Evolutionary conservation across 176 grass and related monocot genomes (phyloP).

Genomic region (Lolium multiflorum): DNA sequence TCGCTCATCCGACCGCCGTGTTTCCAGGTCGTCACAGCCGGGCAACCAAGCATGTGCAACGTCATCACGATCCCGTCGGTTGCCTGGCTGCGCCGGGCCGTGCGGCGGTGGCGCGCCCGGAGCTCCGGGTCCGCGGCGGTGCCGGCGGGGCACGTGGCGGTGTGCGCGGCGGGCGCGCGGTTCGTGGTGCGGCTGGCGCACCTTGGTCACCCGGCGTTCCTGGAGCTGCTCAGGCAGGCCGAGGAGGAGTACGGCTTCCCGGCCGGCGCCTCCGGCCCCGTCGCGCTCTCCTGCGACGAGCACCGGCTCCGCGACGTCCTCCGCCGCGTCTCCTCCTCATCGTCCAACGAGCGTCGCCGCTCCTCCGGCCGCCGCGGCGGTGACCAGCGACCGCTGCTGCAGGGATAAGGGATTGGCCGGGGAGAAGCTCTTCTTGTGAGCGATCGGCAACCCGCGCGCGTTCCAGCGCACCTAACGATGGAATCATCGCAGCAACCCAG

Average conservation of each 20-base stretch:
- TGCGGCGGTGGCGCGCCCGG: conserved; percentile 39
- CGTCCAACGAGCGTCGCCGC: not conserved
- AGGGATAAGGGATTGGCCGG: not conserved
- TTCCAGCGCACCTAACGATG: too few species aligned
- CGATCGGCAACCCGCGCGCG: too few species aligned
- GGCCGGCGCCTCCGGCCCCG: conserved; percentile 6
- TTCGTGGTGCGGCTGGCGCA: not conserved
- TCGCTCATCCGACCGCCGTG: not conserved
- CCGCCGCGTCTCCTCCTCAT: conserved; percentile 53
- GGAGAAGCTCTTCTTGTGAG: not conserved
- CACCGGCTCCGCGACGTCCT: conserved; percentile 75
- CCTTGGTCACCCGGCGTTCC: conserved; percentile 43
- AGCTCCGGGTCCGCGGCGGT: not conserved
- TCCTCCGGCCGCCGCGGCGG: not conserved
- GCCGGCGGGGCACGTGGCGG: conserved; percentile 57
- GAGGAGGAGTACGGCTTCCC: conserved; percentile 60
- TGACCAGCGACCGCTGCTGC: not conserved
- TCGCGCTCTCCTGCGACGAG: conserved; percentile 87
- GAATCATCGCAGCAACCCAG: too few species aligned
- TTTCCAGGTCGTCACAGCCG: too few species aligned
- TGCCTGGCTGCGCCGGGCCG: conserved; percentile 33
- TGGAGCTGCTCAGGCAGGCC: conserved; percentile 46
- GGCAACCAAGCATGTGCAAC: conserved; percentile 44
- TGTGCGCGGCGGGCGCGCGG: conserved; percentile 6
- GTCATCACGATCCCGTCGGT: conserved; percentile 45